Evolutionary conservation across 2,329 filamentous ascomycete species (phyloP).

Genomic region (Colletotrichum eremochloae): DNA sequence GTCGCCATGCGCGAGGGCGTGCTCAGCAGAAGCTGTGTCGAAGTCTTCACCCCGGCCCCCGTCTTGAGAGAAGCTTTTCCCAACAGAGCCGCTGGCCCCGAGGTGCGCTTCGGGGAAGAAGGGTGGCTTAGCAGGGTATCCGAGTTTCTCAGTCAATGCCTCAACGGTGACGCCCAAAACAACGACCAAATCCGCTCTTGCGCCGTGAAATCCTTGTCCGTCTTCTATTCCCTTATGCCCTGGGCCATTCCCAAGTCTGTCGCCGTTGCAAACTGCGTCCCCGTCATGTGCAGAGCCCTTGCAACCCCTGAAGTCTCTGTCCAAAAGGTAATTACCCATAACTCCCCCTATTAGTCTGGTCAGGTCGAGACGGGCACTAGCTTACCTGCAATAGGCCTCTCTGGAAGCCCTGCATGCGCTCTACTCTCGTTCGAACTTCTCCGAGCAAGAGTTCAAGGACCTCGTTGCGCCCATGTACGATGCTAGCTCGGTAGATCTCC

Average conservation of each 20-base stretch:
- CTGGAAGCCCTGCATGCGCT: constrained; percentile 87
- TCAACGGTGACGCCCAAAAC: constrained; percentile 73
- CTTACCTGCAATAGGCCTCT: constrained; percentile 69
- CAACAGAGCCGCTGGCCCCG: constrained; percentile 75
- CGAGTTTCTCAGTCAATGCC: constrained; percentile 79
- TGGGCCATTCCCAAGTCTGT: constrained; percentile 92
- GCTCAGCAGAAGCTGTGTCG: constrained; percentile 90
- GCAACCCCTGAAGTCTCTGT: constrained; percentile 78
- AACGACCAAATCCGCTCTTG: constrained; percentile 78
- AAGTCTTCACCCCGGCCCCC: constrained; percentile 87
- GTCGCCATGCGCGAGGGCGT: constrained; percentile 86
- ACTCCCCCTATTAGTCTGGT: not conserved
- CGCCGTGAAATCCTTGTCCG: constrained; percentile 81
- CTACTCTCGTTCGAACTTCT: constrained; percentile 80
- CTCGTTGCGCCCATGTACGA: constrained; percentile 86
- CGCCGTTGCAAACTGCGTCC: constrained; percentile 76
- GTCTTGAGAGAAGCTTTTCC: constrained; percentile 84
- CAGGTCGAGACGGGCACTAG: not conserved
- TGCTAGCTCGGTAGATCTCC: constrained; percentile 76
- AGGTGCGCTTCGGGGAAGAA: constrained; percentile 82
- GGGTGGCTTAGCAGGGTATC: constrained; percentile 89
- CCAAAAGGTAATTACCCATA: constrained; percentile 69
- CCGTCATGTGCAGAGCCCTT: constrained; percentile 78
- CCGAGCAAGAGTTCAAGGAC: constrained; percentile 81
- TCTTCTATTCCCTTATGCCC: constrained; percentile 82